phyloP scores from a whole-genome alignment of 768 basidiomycete genomes.

The Grammothele lineata region DNA sequence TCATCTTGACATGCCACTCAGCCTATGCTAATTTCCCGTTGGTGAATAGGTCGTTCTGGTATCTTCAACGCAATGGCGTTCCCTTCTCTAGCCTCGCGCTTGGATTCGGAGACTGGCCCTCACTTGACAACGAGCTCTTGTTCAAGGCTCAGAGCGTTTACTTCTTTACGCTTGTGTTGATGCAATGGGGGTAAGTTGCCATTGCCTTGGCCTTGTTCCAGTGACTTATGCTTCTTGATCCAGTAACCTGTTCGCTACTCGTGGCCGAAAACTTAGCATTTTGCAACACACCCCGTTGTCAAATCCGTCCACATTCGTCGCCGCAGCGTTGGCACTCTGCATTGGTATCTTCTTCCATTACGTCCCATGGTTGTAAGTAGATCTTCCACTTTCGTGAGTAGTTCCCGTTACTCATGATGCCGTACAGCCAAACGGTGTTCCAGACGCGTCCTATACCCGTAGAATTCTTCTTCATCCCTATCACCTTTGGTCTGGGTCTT shows the following conservation, averaged over 20 bases:
- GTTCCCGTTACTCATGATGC: not conserved
- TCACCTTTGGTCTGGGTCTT: slow-evolving; percentile 35
- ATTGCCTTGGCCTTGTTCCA: not conserved
- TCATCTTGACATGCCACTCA: not conserved
- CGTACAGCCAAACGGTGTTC: slow-evolving; percentile 41
- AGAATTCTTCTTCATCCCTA: slow-evolving; percentile 48
- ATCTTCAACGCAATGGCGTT: slow-evolving; percentile 39
- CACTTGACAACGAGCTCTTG: slow-evolving; percentile 33
- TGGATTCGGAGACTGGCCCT: slow-evolving; percentile 39
- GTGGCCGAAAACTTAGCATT: slow-evolving; percentile 47
- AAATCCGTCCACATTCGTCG: slow-evolving; percentile 44
- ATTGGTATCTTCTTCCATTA: slow-evolving; percentile 43
- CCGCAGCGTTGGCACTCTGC: slow-evolving; percentile 39
- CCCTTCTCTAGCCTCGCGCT: slow-evolving; percentile 41
- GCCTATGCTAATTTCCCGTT: not conserved
- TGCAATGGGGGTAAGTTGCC: slow-evolving; percentile 49
- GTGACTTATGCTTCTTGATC: no score
- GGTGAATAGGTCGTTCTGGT: slow-evolving; percentile 36
- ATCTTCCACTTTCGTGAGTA: no score
- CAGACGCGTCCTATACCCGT: slow-evolving; percentile 40
- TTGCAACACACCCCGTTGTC: slow-evolving; percentile 47
- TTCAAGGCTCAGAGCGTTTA: slow-evolving; percentile 48
- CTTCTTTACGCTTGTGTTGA: slow-evolving; percentile 52
- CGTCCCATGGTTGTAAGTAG: slow-evolving; percentile 33
- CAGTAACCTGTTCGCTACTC: slow-evolving; percentile 46